Base-by-base conservation (phyloP, 78 protist genomes). In the Pigoraptor vietnamica region DNA sequence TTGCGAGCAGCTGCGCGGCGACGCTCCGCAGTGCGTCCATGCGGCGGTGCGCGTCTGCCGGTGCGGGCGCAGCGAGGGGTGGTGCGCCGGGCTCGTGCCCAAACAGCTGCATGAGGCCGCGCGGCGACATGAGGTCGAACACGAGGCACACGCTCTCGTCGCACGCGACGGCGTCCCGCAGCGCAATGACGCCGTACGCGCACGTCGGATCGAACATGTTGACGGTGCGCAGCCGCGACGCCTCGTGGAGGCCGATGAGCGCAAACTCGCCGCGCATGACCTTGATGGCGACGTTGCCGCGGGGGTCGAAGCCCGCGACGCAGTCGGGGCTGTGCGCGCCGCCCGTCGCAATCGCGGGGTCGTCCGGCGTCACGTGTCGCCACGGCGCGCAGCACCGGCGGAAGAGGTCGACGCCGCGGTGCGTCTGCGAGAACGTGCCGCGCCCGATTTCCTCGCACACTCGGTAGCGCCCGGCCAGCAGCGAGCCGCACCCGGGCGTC, bases 1-100 rank as follows among this genome's bases (percentile, higher is more conserved):
- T 90, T 29, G 93, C 56, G 0, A 97, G 92, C 0, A 98, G 90
- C 93, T 98, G 99, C 40, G 95, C 90, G 10, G 98, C 97, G 84
- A 98, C 95, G 36, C 94, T 56, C 89, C 92, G 87, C 6, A 93
- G 84, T 29, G 35, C 55, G 83, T 2, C 40, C 56, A 14, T 81
- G 35, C 23, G 39, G 14, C 82, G 94, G 56, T 33, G 36, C 91
- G 10, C 37, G 29, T 0, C 29, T n/a, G 10, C 33, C 34, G 86
- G 37, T 2, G 86, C 19, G 1, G 81, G 37, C 37, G 24, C 24
- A 0, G 48, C 23, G 56, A 0, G 81, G 21, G 40, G 23, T 23
- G 90, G 35, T 10, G 90, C 33, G 81, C 40, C 81, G 39, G 37
- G 14, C 21, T 34, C 32, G 89, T 2, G 40, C 67, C 94, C 95